Conservation (phyloP, 495 filamentous ascomycete species). For the Podospora pseudocomata region DNA sequence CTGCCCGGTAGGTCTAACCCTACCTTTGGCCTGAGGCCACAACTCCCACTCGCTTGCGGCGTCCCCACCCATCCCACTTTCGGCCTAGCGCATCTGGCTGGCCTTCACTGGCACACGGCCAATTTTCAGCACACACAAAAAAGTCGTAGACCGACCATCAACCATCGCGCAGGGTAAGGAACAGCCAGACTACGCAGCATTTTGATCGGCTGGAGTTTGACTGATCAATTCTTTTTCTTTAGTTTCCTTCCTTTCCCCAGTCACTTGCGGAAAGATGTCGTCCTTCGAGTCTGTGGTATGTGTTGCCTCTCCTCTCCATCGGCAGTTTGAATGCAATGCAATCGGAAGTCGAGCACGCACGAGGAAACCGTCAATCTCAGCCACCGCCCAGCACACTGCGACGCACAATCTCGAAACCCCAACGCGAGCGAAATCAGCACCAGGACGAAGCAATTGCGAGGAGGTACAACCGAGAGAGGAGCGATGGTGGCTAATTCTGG, state of each 20-base stretch:
- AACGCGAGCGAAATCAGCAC: background rate
- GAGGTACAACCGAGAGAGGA: background rate
- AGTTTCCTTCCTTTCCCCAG: conserved; percentile 31
- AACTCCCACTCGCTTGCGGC: conserved; percentile 34
- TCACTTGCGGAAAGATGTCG: conserved; percentile 75
- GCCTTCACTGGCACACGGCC: conserved; percentile 32
- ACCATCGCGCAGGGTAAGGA: conserved; percentile 39
- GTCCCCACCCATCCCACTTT: conserved; percentile 32
- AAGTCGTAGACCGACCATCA: conserved; percentile 35
- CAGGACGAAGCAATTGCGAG: conserved; percentile 4
- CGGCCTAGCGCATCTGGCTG: conserved; percentile 34
- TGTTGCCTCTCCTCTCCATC: conserved; percentile 35
- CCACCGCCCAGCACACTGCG: conserved; percentile 2
- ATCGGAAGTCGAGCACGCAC: conserved; percentile 7
- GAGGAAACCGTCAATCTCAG: conserved; percentile 1
- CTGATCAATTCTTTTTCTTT: conserved; percentile 37
- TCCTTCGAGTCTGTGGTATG: conserved; percentile 94
- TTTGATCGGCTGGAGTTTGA: conserved; percentile 37
- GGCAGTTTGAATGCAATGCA: background rate
- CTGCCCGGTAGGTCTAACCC: conserved; percentile 44
- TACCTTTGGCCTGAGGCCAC: conserved; percentile 40
- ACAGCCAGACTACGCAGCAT: conserved; percentile 33
- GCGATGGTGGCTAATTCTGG: conserved; percentile 24
- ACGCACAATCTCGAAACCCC: conserved; percentile 1
- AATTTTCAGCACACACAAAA: conserved; percentile 41